phyloP scores from a whole-genome alignment of 495 filamentous ascomycete genomes.

The Sabuloglossum arenarium region DNA sequence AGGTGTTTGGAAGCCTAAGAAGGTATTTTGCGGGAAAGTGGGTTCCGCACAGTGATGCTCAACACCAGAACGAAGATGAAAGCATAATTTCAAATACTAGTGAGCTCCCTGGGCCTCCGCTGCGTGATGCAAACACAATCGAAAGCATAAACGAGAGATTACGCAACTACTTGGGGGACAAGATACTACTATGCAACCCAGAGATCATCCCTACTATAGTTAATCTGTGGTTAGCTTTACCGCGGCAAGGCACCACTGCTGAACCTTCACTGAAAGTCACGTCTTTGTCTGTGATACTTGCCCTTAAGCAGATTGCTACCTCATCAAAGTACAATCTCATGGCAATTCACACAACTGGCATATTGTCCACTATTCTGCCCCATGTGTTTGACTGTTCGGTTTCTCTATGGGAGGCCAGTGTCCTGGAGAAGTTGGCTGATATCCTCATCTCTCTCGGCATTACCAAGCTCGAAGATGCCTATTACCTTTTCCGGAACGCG shows the following conservation, averaged over 20 bases:
- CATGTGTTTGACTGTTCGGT: slow-evolving; percentile 33
- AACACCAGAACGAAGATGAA: background rate
- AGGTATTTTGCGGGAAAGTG: background rate
- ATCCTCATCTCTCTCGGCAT: slow-evolving; percentile 47
- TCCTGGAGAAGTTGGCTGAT: slow-evolving; percentile 37
- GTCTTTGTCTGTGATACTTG: slow-evolving; percentile 37
- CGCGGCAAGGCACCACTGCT: slow-evolving; percentile 14
- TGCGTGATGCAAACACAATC: slow-evolving; percentile 8
- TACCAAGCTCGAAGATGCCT: slow-evolving; percentile 54
- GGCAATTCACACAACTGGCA: slow-evolving; percentile 55
- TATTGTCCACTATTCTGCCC: slow-evolving; percentile 52
- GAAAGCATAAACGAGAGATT: slow-evolving; percentile 22
- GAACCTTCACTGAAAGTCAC: slow-evolving; percentile 23
- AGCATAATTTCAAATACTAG: background rate
- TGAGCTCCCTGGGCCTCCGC: background rate
- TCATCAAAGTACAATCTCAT: slow-evolving; percentile 55
- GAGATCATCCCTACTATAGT: slow-evolving; percentile 43
- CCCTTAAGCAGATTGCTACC: slow-evolving; percentile 27
- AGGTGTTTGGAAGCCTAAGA: slow-evolving; percentile 13
- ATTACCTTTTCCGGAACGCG: slow-evolving; percentile 49
- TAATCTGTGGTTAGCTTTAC: slow-evolving; percentile 42
- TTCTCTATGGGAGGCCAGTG: slow-evolving; percentile 19
- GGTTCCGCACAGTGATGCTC: background rate
- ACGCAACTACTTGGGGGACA: slow-evolving; percentile 26
- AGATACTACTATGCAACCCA: slow-evolving; percentile 35